phyloP scores from a whole-genome alignment of 176 grass and related monocot genomes.

The Urochloa ruziziensis region DNA sequence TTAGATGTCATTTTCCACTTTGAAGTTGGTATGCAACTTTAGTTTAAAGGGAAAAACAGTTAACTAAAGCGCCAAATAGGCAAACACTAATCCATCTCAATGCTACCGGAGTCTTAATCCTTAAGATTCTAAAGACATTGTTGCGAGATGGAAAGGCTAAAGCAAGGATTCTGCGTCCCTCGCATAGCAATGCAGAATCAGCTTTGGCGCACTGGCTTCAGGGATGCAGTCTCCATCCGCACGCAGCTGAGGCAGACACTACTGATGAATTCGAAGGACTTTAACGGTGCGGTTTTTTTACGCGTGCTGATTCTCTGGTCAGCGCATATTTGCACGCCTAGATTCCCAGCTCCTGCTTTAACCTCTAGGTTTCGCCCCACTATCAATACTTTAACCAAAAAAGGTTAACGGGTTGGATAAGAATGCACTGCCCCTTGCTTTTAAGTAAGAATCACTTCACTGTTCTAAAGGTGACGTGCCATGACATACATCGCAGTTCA shows the following conservation, averaged over 20 bases:
- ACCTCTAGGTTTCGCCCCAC: not conserved
- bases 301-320: not conserved
- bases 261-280: not conserved
- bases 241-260: not conserved
- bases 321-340: not conserved
- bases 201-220: constrained; percentile 19
- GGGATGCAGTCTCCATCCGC: constrained; percentile 24
- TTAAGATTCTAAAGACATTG: constrained; percentile 17
- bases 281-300: not conserved
- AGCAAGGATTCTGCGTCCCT: constrained; percentile 3
- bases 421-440: not conserved
- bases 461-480: not conserved
- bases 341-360: constrained; percentile 2
- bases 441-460: not conserved
- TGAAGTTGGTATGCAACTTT: not conserved
- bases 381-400: constrained; percentile 13
- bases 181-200: not conserved
- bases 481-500: not conserved
- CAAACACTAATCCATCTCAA: not conserved
- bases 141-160: constrained; percentile 8
- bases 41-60: constrained; percentile 1
- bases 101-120: not conserved
- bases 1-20: constrained; percentile 7
- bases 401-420: not conserved
- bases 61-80: not conserved